Percentiles rank a stretch among this genome's conserved stretches.
These are phyloP conservation scores for Euphorbia lathyris DNA, from an alignment of 345 rosid species.

Conservation along the genomic window DNA sequence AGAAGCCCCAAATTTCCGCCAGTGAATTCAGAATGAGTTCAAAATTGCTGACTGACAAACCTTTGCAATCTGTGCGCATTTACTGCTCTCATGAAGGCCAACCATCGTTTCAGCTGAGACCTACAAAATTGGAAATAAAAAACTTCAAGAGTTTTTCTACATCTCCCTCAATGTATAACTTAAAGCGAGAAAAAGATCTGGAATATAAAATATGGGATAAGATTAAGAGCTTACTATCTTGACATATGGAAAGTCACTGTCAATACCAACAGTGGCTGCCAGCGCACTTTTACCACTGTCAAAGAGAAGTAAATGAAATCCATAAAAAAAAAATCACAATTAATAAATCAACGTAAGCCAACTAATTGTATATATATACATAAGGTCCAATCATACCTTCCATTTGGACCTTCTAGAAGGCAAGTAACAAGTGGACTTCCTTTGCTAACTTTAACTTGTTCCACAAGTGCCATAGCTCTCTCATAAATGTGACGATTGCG, in stretches of 20 bases:
- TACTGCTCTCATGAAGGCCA: slow-evolving; percentile 95
- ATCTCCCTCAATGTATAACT: not conserved
- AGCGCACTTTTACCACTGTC: slow-evolving; percentile 95
- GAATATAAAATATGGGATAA: not conserved
- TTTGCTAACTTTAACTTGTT: slow-evolving; percentile 95
- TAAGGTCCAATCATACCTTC: slow-evolving; percentile 54
- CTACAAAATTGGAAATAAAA: slow-evolving; percentile 34
- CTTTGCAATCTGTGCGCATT: slow-evolving; percentile 92
- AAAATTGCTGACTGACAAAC: slow-evolving; percentile 33
- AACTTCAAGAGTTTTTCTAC: not conserved
- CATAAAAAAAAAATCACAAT: not conserved
- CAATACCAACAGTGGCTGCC: slow-evolving; percentile 94
- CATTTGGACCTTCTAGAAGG: slow-evolving; percentile 92
- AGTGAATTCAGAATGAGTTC: not conserved
- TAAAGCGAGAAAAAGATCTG: not conserved
- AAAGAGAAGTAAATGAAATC: slow-evolving; percentile 16
- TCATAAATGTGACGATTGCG: slow-evolving; percentile 74
- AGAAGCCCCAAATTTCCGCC: not conserved
- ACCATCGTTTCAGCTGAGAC: slow-evolving; percentile 94
- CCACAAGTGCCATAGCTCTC: slow-evolving; percentile 86
- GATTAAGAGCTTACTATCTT: slow-evolving; percentile 87
- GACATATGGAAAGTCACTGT: slow-evolving; percentile 95
- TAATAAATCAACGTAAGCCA: slow-evolving; percentile 6
- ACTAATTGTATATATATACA: not conserved
- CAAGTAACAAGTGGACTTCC: slow-evolving; percentile 94